phyloP scores from a whole-genome alignment of 2,329 filamentous ascomycete genomes.

The Colletotrichum tropicale region DNA sequence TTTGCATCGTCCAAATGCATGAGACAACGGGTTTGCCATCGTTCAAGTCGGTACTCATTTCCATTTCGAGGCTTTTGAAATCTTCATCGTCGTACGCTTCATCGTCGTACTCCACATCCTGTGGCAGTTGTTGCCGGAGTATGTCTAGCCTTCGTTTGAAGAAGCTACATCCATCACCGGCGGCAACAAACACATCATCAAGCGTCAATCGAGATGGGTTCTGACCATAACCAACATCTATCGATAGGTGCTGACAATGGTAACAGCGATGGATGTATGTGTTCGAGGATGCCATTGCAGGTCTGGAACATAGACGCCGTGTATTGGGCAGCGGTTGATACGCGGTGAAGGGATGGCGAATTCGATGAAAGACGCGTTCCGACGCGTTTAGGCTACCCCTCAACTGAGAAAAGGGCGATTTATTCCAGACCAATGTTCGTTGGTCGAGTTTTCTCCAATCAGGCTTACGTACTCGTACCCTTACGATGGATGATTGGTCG shows the following conservation, averaged over 20 bases:
- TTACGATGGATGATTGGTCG: not conserved
- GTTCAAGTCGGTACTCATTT: not conserved
- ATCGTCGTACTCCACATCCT: not conserved
- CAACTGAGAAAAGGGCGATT: accelerated
- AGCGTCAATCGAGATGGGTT: accelerated
- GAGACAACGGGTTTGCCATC: not conserved
- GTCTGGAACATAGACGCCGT: not conserved
- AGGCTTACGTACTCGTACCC: not conserved
- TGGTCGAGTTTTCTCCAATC: not conserved
- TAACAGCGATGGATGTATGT: accelerated
- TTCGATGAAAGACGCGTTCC: not conserved
- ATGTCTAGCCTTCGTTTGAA: not conserved
- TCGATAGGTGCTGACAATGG: not conserved
- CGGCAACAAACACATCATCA: accelerated
- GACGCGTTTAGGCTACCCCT: not conserved
- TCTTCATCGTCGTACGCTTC: not conserved
- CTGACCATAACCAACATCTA: accelerated
- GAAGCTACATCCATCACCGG: not conserved
- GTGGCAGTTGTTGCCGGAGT: not conserved
- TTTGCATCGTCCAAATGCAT: not conserved
- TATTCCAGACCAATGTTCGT: not conserved
- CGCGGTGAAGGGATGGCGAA: accelerated
- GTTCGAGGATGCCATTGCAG: not conserved
- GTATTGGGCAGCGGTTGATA: not conserved
- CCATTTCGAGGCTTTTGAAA: not conserved